A percentile compares a stretch with the other conserved stretches of the same genome.
Evolutionary conservation across 768 basidiomycete species (phyloP).

Genomic region (Collybia sordida): DNA sequence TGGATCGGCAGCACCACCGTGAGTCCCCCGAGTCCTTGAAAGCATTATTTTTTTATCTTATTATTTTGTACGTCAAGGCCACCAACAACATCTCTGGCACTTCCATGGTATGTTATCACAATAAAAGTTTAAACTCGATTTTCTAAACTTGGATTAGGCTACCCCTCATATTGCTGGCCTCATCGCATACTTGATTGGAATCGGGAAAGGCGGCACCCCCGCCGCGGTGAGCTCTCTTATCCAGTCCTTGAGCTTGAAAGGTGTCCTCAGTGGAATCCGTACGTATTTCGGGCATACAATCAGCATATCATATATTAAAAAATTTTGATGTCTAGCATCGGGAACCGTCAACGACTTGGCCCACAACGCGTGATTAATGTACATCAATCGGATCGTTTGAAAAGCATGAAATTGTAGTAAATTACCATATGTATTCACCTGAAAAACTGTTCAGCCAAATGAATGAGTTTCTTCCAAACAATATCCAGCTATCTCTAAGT

Average conservation of each 20-base stretch:
- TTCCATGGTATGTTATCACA: slow-evolving; percentile 20
- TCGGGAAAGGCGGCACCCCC: slow-evolving; percentile 28
- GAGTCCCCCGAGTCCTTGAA: no score
- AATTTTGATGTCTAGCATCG: slow-evolving; percentile 11
- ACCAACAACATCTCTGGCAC: slow-evolving; percentile 24
- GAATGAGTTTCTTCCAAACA: no score
- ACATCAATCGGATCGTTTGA: no score
- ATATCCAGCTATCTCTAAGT: no score
- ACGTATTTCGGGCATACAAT: slow-evolving; percentile 9
- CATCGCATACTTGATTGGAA: slow-evolving; percentile 33
- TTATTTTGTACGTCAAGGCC: slow-evolving; percentile 8
- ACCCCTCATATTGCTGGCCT: slow-evolving; percentile 40
- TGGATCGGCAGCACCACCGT: no score
- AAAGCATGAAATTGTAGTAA: no score
- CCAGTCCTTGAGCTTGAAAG: slow-evolving; percentile 23
- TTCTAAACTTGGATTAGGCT: slow-evolving; percentile 19
- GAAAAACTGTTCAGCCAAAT: no score
- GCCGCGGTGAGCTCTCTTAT: slow-evolving; percentile 26
- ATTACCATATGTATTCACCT: no score
- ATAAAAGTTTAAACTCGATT: background rate
- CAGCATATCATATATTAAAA: background rate
- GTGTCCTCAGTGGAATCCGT: slow-evolving; percentile 29
- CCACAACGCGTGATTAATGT: slow-evolving; percentile 13
- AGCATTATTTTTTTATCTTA: no score
- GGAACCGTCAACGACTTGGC: slow-evolving; percentile 27